Base-by-base conservation (phyloP, 768 basidiomycete species). In the Boletus coccyginus region DNA sequence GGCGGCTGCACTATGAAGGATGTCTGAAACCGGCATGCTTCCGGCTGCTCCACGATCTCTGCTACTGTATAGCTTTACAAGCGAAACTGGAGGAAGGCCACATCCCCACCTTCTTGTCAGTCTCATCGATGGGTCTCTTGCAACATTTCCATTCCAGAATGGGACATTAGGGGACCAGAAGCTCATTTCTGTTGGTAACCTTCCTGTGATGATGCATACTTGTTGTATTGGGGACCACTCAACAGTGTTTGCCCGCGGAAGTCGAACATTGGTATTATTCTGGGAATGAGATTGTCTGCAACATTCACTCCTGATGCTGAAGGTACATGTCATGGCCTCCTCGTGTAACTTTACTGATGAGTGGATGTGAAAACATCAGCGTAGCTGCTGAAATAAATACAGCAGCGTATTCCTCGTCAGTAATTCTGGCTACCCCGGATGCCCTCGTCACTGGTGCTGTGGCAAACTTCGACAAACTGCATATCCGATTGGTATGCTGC, bases 111-210 rank as follows among this genome's bases (percentile, higher is more conserved):
- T 95, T 11, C 75, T 96, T 32, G 82, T 82, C 17, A 93, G 93
- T 4, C 75, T 93, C 11, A 83, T 79, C 3, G 84, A 96, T 66
- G 94, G 94, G 2, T 83, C 83, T 16, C 74, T 94, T 29, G 80
- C 82, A 5, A 75, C 81, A 12, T 83, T 82, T 62, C 55, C 72
- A 0, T 84, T 86, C 69, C 66, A 66, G 52, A 77, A 80, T 43
- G 63, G 63, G 16, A 53, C 53, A 11, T 53, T 81, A 9, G 67
- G 66, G 29, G 82, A 86, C 50, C 73, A 76, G 65, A 92, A 86
- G 63, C 64, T 82, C 16, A 75, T 87, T 24, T 77, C 84, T 0
- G 73, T 94, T 11, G 92, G 92, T 10, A 76, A 76, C 55, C 71
- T 80, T 10, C 92, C 93, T 3, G 84, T 92, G 31, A 75, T 71